phyloP scores from a whole-genome alignment of 331 rosid genomes.

The Malus hybrid region DNA sequence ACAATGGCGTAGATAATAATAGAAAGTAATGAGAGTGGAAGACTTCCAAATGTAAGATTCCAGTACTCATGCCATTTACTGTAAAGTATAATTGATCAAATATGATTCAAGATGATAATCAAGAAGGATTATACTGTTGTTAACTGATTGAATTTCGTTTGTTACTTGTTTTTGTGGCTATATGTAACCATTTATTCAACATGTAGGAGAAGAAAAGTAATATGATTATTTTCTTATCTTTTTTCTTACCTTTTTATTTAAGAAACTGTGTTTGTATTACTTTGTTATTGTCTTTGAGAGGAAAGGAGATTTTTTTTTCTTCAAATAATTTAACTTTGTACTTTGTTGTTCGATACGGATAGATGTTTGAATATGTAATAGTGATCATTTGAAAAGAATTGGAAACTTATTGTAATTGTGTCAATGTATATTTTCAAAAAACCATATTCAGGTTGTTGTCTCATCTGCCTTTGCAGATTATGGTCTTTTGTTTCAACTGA shows the following conservation, averaged over 20 bases:
- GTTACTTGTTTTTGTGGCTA: neutral
- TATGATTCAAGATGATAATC: too few species aligned
- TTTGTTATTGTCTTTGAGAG: neutral
- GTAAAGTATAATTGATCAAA: too few species aligned
- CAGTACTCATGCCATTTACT: too few species aligned
- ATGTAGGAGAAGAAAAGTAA: neutral
- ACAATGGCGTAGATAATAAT: too few species aligned
- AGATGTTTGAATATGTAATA: neutral
- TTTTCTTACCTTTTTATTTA: neutral
- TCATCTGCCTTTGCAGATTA: neutral
- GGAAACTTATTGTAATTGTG: neutral
- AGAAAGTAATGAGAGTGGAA: constrained; percentile 87
- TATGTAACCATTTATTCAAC: neutral
- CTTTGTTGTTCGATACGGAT: too few species aligned
- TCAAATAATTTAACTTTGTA: neutral
- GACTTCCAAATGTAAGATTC: constrained; percentile 76
- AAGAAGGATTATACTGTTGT: neutral
- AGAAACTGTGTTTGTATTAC: neutral
- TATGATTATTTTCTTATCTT: neutral
- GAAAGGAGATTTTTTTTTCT: neutral
- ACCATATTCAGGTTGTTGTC: neutral
- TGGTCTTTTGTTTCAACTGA: neutral
- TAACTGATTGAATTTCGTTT: neutral
- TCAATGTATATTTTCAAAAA: neutral
- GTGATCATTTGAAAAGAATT: neutral